Conservation (phyloP, 768 basidiomycete species). For the Podaxis mareebaensis region DNA sequence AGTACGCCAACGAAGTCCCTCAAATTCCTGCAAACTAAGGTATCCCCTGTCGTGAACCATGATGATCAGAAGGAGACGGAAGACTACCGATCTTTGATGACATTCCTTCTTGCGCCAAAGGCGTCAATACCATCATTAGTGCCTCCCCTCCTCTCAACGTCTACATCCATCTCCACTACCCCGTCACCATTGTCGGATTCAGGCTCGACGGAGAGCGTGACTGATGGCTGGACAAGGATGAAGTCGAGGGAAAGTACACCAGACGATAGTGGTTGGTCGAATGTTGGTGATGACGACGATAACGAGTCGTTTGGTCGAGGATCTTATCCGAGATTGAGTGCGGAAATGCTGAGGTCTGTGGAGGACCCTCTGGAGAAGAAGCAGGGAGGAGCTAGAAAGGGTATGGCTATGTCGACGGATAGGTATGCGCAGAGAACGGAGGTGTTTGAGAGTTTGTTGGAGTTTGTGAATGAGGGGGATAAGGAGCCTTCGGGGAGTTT, state of each 20-base stretch:
- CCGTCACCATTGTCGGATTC: slow-evolving; percentile 33
- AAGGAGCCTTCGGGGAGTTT: slow-evolving; percentile 70
- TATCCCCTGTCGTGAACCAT: slow-evolving; percentile 74
- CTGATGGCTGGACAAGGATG: slow-evolving; percentile 41
- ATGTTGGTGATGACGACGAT: slow-evolving; percentile 30
- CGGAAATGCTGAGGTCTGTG: slow-evolving; percentile 27
- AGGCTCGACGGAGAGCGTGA: slow-evolving; percentile 31
- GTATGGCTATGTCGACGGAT: slow-evolving; percentile 36
- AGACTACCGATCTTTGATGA: slow-evolving; percentile 64
- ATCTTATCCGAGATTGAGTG: slow-evolving; percentile 17
- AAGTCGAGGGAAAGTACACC: slow-evolving; percentile 32
- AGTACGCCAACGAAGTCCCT: slow-evolving; percentile 63
- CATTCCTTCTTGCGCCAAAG: slow-evolving; percentile 54
- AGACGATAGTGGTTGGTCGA: slow-evolving; percentile 32
- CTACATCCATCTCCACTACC: slow-evolving; percentile 1
- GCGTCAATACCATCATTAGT: slow-evolving; percentile 23
- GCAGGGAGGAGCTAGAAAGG: slow-evolving; percentile 18
- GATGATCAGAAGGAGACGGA: slow-evolving; percentile 59
- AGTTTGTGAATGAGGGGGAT: slow-evolving; percentile 58
- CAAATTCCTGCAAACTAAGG: slow-evolving; percentile 67
- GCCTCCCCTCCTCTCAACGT: slow-evolving; percentile 14
- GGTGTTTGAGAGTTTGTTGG: slow-evolving; percentile 68
- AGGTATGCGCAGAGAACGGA: slow-evolving; percentile 66
- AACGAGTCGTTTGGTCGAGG: neutral
- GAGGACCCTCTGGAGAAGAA: slow-evolving; percentile 27